Evolutionary conservation across 805 yeast genomes (phyloP).

Genomic region (Pichia phayaonensis): DNA sequence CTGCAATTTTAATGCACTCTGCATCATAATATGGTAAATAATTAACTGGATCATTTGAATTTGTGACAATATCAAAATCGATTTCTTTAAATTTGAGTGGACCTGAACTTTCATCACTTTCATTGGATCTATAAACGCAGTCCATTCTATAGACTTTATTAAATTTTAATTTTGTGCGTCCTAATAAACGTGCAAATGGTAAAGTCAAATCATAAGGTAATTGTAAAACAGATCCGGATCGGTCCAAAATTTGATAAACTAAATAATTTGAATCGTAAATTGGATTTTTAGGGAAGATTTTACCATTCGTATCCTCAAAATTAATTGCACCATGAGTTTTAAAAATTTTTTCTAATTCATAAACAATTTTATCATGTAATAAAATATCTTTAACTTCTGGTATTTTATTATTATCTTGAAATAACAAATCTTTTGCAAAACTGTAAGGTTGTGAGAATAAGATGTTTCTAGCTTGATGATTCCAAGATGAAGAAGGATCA

Average conservation of each 20-base stretch:
- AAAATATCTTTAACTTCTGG: slow-evolving; percentile 40
- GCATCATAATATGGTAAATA: slow-evolving; percentile 63
- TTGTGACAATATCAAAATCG: slow-evolving; percentile 73
- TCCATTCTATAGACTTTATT: slow-evolving; percentile 69
- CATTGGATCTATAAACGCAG: slow-evolving; percentile 69
- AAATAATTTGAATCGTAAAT: slow-evolving; percentile 54
- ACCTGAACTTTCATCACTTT: slow-evolving; percentile 51
- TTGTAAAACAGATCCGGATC: slow-evolving; percentile 81
- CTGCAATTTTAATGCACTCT: slow-evolving; percentile 75
- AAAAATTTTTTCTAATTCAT: slow-evolving; percentile 57
- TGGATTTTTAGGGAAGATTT: slow-evolving; percentile 77
- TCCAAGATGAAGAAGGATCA: slow-evolving; percentile 91
- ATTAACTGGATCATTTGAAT: slow-evolving; percentile 22
- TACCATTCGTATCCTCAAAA: slow-evolving; percentile 46
- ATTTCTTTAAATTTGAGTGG: slow-evolving; percentile 75
- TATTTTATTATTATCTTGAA: slow-evolving; percentile 42
- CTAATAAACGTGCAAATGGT: slow-evolving; percentile 81
- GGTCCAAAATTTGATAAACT: slow-evolving; percentile 75
- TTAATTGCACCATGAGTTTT: slow-evolving; percentile 83
- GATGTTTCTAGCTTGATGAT: slow-evolving; percentile 81
- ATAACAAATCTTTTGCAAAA: slow-evolving; percentile 76
- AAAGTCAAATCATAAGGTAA: slow-evolving; percentile 83
- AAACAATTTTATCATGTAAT: slow-evolving; percentile 51
- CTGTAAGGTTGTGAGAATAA: slow-evolving; percentile 80
- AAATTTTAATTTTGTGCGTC: slow-evolving; percentile 47